Conservation (phyloP, 805 yeast genomes). For the Komagataella pastoris region DNA sequence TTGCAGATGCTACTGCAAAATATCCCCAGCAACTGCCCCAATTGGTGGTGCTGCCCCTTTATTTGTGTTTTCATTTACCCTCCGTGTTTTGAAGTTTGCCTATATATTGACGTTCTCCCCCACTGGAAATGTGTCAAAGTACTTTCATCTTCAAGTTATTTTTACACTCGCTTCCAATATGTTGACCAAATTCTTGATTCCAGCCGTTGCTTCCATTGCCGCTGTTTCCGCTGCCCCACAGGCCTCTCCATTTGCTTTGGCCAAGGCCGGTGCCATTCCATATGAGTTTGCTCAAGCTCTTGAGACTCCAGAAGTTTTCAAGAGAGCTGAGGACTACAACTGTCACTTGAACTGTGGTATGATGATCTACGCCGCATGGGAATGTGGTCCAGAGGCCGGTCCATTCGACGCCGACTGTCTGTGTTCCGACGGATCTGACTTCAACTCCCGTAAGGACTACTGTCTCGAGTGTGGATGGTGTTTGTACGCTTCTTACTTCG, state of each 20-base stretch:
- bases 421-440: constrained; percentile 15
- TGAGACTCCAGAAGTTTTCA: constrained; percentile 14
- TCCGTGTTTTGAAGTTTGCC: background rate
- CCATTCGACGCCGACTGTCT: constrained; percentile 19
- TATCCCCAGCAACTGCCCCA: background rate
- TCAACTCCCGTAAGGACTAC: constrained; percentile 13
- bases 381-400: constrained; percentile 13
- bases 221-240: constrained; percentile 14
- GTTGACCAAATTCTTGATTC: constrained; percentile 1
- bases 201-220: constrained; percentile 12
- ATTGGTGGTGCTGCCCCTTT: background rate
- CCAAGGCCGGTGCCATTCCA: constrained; percentile 5
- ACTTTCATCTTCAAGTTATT: background rate
- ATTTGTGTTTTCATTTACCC: background rate
- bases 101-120: background rate
- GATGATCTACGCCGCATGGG: constrained; percentile 17
- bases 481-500: constrained; percentile 22
- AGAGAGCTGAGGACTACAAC: constrained; percentile 12
- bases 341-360: constrained; percentile 23
- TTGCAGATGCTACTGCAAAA: background rate
- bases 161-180: background rate
- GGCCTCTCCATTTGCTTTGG: constrained; percentile 13
- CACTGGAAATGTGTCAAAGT: background rate
- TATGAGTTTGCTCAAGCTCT: constrained; percentile 17
- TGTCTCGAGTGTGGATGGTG: constrained; percentile 29